Base-by-base conservation (phyloP, 2,329 filamentous ascomycete genomes). In the Arthrinium phaeospermum region DNA sequence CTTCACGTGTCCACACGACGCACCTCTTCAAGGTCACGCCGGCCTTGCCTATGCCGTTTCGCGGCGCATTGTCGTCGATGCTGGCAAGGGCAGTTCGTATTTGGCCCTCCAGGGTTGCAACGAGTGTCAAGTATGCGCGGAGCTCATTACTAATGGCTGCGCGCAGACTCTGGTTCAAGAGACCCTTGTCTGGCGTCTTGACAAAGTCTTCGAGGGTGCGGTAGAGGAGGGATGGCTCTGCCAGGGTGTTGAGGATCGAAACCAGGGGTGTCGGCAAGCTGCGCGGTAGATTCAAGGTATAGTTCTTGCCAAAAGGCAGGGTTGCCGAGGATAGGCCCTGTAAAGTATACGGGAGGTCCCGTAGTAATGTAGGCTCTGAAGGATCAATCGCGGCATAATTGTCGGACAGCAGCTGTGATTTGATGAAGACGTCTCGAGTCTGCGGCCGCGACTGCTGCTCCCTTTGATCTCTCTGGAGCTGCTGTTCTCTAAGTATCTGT, bases 1-100 rank as follows among this genome's bases (percentile, higher is more conserved):
- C 94, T 82, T 99, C 97, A 76, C 96, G 91, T 12, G 95, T 98
- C 97, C 97, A 99, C 34, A 99, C 93, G 3, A 99, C 93, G 78
- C 96, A 98, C 80, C 96, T 89, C 82, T 98, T 98, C 69, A 99
- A 85, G 0, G 96, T 99, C 19, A 99, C 96, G 1, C 95, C 95
- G 0, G 94, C 92, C 77, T 95, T 96, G 7, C 94, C 92, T 70
- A 97, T 91, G 1, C 92, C 92, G 64, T 90, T 89, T 67, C 91
- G 88, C 2, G 93, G 90, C 4, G 89, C 89, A 1, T 86, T 85
- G 70, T 93, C 90, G 75, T 94, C 91, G n/a, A 96, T 84, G 10
- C 92, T 90, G 6, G 92, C 88, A 68, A 98, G 84, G 0, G 95
- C 95, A 74, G 93, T 88, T 72, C 96, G 90, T 71, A 98, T 98